Conservation (phyloP, 169 alveolate species). For the Babesia sp. region DNA sequence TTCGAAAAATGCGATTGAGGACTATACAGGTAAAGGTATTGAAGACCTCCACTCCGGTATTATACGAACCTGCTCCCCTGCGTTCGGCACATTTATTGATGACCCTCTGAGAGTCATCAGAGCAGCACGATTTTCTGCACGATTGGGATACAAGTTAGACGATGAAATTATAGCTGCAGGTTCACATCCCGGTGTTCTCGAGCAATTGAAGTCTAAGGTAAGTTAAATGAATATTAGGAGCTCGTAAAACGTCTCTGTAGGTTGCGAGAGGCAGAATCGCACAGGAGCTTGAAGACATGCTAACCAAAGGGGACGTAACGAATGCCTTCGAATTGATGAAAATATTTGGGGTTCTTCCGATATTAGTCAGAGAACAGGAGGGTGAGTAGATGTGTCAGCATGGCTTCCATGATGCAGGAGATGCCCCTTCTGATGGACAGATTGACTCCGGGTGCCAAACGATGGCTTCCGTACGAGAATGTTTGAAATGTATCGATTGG, state of each 20-base stretch:
- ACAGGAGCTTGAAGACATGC: slow-evolving; percentile 61
- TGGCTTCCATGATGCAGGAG: background rate
- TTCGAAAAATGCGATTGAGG: slow-evolving; percentile 91
- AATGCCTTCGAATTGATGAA: slow-evolving; percentile 41
- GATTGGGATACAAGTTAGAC: slow-evolving; percentile 45
- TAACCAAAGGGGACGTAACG: slow-evolving; percentile 42
- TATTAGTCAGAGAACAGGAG: slow-evolving; percentile 20
- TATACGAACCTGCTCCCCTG: slow-evolving; percentile 92
- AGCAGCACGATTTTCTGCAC: slow-evolving; percentile 89
- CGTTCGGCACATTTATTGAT: slow-evolving; percentile 91
- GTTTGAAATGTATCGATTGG: background rate
- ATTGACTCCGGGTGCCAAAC: slow-evolving; percentile 26
- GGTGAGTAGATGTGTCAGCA: background rate
- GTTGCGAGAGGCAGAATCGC: slow-evolving; percentile 63
- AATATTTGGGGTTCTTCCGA: slow-evolving; percentile 10
- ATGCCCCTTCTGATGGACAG: slow-evolving; percentile 33
- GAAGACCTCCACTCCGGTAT: slow-evolving; percentile 87
- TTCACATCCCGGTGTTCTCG: slow-evolving; percentile 27
- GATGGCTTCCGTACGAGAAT: slow-evolving; percentile 35
- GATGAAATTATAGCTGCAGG: slow-evolving; percentile 33
- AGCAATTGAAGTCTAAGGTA: slow-evolving; percentile 56
- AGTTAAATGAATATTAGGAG: background rate
- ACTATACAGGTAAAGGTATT: slow-evolving; percentile 90
- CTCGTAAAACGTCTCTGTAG: slow-evolving; percentile 1
- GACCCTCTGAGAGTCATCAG: slow-evolving; percentile 97